These are phyloP conservation scores for Andrographis paniculata DNA, from an alignment of 305 asterid species.

Conservation along the genomic window DNA sequence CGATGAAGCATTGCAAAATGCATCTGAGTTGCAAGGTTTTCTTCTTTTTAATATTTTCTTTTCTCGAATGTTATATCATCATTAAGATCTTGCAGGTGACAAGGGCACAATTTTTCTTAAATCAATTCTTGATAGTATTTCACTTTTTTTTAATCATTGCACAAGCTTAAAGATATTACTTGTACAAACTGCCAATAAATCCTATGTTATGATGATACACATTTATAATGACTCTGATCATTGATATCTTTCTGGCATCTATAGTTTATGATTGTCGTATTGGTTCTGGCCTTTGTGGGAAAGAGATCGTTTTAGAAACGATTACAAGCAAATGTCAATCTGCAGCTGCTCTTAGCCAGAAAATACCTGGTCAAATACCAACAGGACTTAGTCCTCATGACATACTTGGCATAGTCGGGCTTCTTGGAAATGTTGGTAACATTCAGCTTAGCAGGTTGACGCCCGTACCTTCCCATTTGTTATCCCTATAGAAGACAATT, in stretches of 20 bases:
- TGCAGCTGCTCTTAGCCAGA: constrained; percentile 46
- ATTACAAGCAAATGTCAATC: constrained; percentile 27
- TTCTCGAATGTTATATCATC: too few relatives aligned
- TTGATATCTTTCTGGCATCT: background rate
- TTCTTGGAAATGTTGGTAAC: constrained; percentile 45
- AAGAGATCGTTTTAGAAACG: constrained; percentile 19
- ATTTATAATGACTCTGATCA: background rate
- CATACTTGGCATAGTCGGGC: constrained; percentile 54
- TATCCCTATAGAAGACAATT: background rate
- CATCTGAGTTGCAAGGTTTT: too few relatives aligned
- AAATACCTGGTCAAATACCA: constrained; percentile 17
- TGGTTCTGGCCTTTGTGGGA: constrained; percentile 17
- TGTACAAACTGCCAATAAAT: too few relatives aligned
- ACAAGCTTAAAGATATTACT: too few relatives aligned
- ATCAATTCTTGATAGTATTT: too few relatives aligned
- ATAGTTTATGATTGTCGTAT: constrained; percentile 7
- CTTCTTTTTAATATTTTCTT: too few relatives aligned
- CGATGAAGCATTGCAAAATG: too few relatives aligned
- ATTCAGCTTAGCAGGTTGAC: constrained; percentile 52
- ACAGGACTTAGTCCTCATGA: constrained; percentile 14
- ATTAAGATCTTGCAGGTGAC: too few relatives aligned
- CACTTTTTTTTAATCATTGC: too few relatives aligned
- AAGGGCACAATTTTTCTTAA: too few relatives aligned
- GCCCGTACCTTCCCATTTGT: background rate
- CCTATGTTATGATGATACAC: background rate